Evolutionary conservation across 164 flowering plant species (phyloP).

Genomic region (Stephania yunnanensis): DNA sequence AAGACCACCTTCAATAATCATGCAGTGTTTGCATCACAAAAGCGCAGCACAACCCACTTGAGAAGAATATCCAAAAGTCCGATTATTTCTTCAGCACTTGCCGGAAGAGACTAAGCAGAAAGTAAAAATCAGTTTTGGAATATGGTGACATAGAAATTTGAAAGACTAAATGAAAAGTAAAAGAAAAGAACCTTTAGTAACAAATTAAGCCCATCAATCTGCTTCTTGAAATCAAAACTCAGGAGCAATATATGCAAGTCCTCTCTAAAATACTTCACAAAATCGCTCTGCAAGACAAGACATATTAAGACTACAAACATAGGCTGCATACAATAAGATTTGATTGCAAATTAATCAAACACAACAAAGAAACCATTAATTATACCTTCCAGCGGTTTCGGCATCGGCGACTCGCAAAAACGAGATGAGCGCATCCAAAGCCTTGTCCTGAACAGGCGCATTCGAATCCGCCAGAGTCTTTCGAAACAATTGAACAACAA

Average conservation of each 20-base stretch:
- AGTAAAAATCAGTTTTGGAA: background rate
- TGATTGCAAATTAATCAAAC: too few species aligned
- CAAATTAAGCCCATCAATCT: slow-evolving; percentile 91
- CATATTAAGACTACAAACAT: too few species aligned
- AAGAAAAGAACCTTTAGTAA: slow-evolving; percentile 62
- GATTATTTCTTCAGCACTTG: slow-evolving; percentile 57
- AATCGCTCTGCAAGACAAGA: too few species aligned
- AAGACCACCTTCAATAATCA: slow-evolving; percentile 78
- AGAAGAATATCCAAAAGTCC: slow-evolving; percentile 80
- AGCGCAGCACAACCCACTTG: slow-evolving; percentile 86
- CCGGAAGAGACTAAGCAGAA: slow-evolving; percentile 61
- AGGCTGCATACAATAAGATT: too few species aligned
- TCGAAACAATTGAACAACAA: too few species aligned
- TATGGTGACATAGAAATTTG: background rate
- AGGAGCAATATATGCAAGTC: slow-evolving; percentile 73
- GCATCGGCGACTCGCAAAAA: too few species aligned
- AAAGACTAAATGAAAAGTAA: background rate
- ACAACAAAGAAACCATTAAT: too few species aligned
- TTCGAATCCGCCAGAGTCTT: too few species aligned
- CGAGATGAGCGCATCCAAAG: too few species aligned
- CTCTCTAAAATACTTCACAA: too few species aligned
- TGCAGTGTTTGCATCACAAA: slow-evolving; percentile 96
- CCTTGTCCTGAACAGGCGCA: too few species aligned
- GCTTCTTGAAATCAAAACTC: slow-evolving; percentile 88
- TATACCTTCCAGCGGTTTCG: too few species aligned